phyloP scores from a whole-genome alignment of 176 grass and related monocot genomes.

The bread wheat (Triticum aestivum) region IWGSC_CS_RefSeq_v2.1 NC_057798.1:791604023-791604522 shows the following conservation, averaged over 20 bases:
- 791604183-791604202: neutral
- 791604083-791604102: neutral
- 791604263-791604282: neutral
- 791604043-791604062: neutral
- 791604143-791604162: neutral
- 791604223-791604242: neutral
- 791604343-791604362: neutral
- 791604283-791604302: neutral
- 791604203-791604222: neutral
- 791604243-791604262: neutral
- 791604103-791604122: neutral
- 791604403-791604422: neutral
- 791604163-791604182: neutral
- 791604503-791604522: neutral
- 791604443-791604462: conserved; percentile 18
- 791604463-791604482: neutral
- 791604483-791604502: neutral
- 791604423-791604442: neutral
- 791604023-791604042: neutral
- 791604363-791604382: neutral
- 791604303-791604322: neutral
- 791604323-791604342: neutral
- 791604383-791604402: neutral
- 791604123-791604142: neutral
- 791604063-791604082: neutral